phyloP scores from a whole-genome alignment of 441 rosid species.

The Populus hybrid region DNA sequence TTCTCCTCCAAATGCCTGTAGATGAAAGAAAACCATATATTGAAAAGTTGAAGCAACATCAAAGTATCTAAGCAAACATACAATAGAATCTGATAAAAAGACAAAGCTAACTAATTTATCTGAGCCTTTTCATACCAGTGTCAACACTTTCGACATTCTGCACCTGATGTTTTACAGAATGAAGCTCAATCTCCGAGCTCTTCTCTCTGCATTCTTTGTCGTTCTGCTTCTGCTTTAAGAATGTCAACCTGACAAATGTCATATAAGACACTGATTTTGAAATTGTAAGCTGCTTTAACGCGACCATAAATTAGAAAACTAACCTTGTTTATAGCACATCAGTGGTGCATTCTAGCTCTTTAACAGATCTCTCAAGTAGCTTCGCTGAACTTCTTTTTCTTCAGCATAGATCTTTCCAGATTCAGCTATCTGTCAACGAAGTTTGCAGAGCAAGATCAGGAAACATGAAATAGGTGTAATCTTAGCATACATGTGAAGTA shows the following conservation, averaged over 20 bases:
- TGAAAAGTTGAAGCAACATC: constrained; percentile 15
- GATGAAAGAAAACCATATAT: constrained; percentile 19
- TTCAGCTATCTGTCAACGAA: constrained; percentile 63
- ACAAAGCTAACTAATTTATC: constrained; percentile 10
- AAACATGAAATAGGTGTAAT: constrained; percentile 18
- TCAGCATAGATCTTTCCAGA: constrained; percentile 68
- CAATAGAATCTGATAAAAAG: neutral
- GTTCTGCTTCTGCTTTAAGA: constrained; percentile 92
- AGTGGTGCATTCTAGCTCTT: constrained; percentile 85
- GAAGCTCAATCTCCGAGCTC: constrained; percentile 87
- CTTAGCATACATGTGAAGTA: constrained; percentile 4
- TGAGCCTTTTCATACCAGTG: constrained; percentile 68
- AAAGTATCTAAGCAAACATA: constrained; percentile 14
- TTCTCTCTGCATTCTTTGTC: constrained; percentile 86
- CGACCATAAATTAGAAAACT: constrained; percentile 23
- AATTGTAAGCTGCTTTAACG: constrained; percentile 11
- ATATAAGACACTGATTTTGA: constrained; percentile 24
- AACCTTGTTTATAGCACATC: constrained; percentile 87
- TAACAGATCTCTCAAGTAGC: constrained; percentile 89
- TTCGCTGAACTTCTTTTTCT: constrained; percentile 89
- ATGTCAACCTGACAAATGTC: constrained; percentile 65
- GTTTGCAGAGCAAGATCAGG: constrained; percentile 10
- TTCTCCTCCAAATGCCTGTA: constrained; percentile 71
- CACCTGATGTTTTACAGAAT: constrained; percentile 66
- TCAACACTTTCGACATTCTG: constrained; percentile 62